A percentile compares a stretch with the other conserved stretches of the same genome.
These are phyloP conservation scores for Fusarium proliferatum DNA, from an alignment of 2,329 filamentous ascomycete species.

Conservation along the genomic window DNA sequence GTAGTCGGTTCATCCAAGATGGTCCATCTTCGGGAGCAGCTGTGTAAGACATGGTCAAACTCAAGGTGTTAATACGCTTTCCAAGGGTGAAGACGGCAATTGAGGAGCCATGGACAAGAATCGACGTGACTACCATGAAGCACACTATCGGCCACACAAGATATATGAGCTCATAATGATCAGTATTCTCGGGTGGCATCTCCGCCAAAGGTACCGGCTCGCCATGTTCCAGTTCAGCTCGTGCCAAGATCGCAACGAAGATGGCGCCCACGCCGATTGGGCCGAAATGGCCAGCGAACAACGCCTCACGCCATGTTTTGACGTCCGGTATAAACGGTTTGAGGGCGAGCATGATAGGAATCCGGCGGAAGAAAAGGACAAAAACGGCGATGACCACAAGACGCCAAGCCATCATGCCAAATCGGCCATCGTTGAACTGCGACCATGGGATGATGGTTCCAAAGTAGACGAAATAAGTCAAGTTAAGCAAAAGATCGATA, in stretches of 20 bases:
- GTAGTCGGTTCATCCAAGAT: slow-evolving; percentile 94
- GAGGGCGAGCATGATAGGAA: slow-evolving; percentile 90
- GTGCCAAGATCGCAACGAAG: slow-evolving; percentile 91
- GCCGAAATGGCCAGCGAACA: slow-evolving; percentile 97
- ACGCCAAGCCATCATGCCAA: slow-evolving; percentile 87
- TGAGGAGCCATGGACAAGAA: slow-evolving; percentile 96
- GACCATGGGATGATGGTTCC: slow-evolving; percentile 98
- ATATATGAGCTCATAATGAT: slow-evolving; percentile 77
- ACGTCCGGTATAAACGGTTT: slow-evolving; percentile 96
- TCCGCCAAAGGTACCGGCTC: slow-evolving; percentile 77
- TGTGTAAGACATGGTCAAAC: slow-evolving; percentile 96
- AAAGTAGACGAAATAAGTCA: slow-evolving; percentile 98
- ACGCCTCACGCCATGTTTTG: slow-evolving; percentile 96
- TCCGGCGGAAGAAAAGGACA: slow-evolving; percentile 94
- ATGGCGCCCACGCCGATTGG: slow-evolving; percentile 97
- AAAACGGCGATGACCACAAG: slow-evolving; percentile 93
- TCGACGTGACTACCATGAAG: slow-evolving; percentile 94
- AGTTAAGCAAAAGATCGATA: slow-evolving; percentile 95
- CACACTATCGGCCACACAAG: slow-evolving; percentile 96
- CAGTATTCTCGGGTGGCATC: slow-evolving; percentile 65
- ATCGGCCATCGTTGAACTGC: slow-evolving; percentile 79
- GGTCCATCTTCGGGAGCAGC: slow-evolving; percentile 87
- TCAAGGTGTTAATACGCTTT: slow-evolving; percentile 97
- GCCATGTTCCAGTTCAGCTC: slow-evolving; percentile 87
- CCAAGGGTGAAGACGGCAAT: slow-evolving; percentile 97